A percentile compares a stretch with the other conserved stretches of the same genome.
phyloP scores from a whole-genome alignment of 768 basidiomycete genomes.

The Lanmaoa rubissima region DNA sequence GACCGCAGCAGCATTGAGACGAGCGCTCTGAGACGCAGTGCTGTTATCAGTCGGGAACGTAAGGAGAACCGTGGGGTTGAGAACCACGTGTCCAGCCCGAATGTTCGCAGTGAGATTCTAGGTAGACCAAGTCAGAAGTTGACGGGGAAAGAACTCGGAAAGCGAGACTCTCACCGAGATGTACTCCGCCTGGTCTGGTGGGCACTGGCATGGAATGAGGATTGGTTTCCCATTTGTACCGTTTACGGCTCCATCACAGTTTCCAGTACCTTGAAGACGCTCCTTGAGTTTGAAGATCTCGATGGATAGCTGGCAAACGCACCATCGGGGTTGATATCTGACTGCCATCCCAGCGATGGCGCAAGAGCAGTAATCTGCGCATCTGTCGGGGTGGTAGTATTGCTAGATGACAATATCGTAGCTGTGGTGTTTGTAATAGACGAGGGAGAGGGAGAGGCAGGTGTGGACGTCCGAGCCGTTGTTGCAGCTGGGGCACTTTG shows the following conservation, averaged over 20 bases:
- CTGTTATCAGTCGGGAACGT: slow-evolving; percentile 46
- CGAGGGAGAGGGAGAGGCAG: background rate
- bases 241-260: slow-evolving; percentile 37
- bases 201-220: slow-evolving; percentile 37
- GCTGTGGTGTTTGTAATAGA: slow-evolving; percentile 3
- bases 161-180: slow-evolving; percentile 18
- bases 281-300: background rate
- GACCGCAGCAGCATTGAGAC: slow-evolving; percentile 57
- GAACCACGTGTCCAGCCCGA: slow-evolving; percentile 39
- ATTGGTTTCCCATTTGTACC: slow-evolving; percentile 31
- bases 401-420: background rate
- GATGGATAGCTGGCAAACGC: slow-evolving; percentile 18
- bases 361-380: slow-evolving; percentile 43
- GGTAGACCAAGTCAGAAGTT: background rate
- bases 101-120: slow-evolving; percentile 40
- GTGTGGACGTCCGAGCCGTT: background rate
- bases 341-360: slow-evolving; percentile 52
- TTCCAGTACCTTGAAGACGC: slow-evolving; percentile 31
- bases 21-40: slow-evolving; percentile 39
- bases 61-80: slow-evolving; percentile 39
- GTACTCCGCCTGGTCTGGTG: slow-evolving; percentile 27
- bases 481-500: background rate
- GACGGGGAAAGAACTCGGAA: background rate
- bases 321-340: slow-evolving; percentile 62
- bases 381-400: slow-evolving; percentile 18